A percentile compares a stretch with the other conserved stretches of the same genome.
phyloP scores from a whole-genome alignment of 768 basidiomycete species.

The Cystobasidium tubakii region DNA sequence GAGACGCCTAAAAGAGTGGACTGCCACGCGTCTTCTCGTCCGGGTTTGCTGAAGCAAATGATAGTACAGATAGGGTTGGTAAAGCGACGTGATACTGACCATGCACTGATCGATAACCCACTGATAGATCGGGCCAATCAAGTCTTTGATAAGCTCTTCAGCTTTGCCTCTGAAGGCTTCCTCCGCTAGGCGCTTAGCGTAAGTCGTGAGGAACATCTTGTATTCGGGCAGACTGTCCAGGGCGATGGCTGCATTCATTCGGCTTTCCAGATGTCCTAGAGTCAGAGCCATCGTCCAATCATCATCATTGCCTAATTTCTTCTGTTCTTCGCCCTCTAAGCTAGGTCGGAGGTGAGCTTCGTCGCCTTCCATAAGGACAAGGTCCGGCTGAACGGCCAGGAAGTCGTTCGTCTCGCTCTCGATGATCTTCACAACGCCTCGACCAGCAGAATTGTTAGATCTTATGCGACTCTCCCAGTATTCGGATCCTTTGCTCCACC shows the following conservation, averaged over 20 bases:
- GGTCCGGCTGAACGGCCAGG: slow-evolving; percentile 33
- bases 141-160: slow-evolving; percentile 82
- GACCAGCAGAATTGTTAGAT: slow-evolving; percentile 46
- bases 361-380: neutral
- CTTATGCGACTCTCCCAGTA: slow-evolving; percentile 71
- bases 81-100: neutral
- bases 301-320: slow-evolving; percentile 40
- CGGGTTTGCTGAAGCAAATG: neutral
- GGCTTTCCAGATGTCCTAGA: slow-evolving; percentile 80
- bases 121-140: slow-evolving; percentile 86
- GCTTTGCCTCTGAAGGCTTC: slow-evolving; percentile 81
- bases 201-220: slow-evolving; percentile 65
- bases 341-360: neutral
- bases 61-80: neutral
- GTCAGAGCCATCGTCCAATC: slow-evolving; percentile 58
- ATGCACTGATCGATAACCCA: slow-evolving; percentile 52
- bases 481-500: slow-evolving; percentile 80
- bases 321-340: slow-evolving; percentile 35
- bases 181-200: slow-evolving; percentile 78
- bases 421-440: slow-evolving; percentile 40
- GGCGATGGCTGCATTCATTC: slow-evolving; percentile 64
- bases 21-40: slow-evolving; percentile 26
- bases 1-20: slow-evolving; percentile 15
- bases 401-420: slow-evolving; percentile 47
- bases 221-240: slow-evolving; percentile 82